Evolutionary conservation across 73 alveolate species (phyloP).

Genomic region (Paramecium caudatum): DNA sequence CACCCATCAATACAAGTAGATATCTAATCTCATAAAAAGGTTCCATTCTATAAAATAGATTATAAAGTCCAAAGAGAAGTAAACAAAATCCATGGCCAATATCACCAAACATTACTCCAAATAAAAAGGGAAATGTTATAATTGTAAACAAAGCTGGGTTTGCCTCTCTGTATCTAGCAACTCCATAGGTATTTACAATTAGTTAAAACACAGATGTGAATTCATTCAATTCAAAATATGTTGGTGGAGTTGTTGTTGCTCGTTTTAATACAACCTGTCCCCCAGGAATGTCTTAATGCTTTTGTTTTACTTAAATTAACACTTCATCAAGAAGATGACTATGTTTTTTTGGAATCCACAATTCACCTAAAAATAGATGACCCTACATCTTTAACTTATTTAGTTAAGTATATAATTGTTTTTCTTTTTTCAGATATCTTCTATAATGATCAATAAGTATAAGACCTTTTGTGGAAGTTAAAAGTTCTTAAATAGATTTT

Average conservation of each 20-base stretch:
- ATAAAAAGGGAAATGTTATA: slow-evolving; percentile 93
- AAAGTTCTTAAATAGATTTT: slow-evolving; percentile 1
- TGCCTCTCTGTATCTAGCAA: slow-evolving; percentile 91
- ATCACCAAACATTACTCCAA: slow-evolving; percentile 99
- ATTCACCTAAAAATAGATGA: slow-evolving; percentile 39
- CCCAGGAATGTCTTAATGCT: slow-evolving; percentile 32
- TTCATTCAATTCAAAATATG: slow-evolving; percentile 88
- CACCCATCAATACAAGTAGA: slow-evolving; percentile 87
- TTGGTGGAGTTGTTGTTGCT: slow-evolving; percentile 76
- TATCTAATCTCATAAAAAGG: slow-evolving; percentile 83
- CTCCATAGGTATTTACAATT: slow-evolving; percentile 94
- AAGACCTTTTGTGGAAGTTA: background rate
- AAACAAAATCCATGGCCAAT: slow-evolving; percentile 93
- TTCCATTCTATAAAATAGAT: slow-evolving; percentile 48
- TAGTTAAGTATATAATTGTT: background rate
- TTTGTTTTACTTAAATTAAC: background rate
- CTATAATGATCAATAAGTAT: slow-evolving; percentile 4
- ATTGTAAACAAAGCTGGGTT: slow-evolving; percentile 94
- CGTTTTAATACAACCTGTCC: background rate
- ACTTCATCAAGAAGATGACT: background rate
- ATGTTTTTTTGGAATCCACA: slow-evolving; percentile 60
- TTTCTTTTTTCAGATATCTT: slow-evolving; percentile 4
- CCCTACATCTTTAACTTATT: slow-evolving; percentile 65
- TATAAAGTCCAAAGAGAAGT: slow-evolving; percentile 75
- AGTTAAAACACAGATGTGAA: slow-evolving; percentile 90